A percentile compares a stretch with the other conserved stretches of the same genome.
phyloP scores from a whole-genome alignment of 768 basidiomycete species.

The Suillus ampliporus region DNA sequence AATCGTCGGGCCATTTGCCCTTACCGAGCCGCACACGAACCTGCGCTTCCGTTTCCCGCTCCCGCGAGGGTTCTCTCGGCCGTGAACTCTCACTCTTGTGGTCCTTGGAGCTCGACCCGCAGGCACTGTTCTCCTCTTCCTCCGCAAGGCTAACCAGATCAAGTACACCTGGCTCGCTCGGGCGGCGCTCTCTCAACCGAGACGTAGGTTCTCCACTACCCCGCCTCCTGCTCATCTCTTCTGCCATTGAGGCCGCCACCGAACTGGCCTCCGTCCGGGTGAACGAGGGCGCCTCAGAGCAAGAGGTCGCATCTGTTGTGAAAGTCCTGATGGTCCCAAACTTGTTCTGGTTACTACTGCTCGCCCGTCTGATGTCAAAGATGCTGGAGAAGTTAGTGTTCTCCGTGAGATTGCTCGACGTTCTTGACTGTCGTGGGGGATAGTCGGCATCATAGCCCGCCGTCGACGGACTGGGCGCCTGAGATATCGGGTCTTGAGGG shows the following conservation, averaged over 20 bases:
- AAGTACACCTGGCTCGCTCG: constrained; percentile 63
- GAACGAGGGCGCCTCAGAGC: constrained; percentile 65
- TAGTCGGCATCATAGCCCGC: constrained; percentile 40
- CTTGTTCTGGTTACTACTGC: constrained; percentile 55
- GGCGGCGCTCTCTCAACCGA: constrained; percentile 58
- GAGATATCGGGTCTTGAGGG: constrained; percentile 47
- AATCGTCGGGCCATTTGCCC: constrained; percentile 86
- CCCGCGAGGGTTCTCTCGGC: constrained; percentile 26
- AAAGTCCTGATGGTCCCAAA: constrained; percentile 84
- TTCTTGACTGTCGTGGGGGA: constrained; percentile 63
- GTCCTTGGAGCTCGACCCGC: constrained; percentile 50
- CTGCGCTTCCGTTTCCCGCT: constrained; percentile 35
- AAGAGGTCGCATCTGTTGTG: constrained; percentile 80
- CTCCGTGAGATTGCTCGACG: constrained; percentile 66
- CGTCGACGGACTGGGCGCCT: constrained; percentile 36
- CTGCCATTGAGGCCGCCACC: constrained; percentile 56
- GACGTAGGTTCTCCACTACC: constrained; percentile 29
- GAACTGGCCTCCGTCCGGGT: constrained; percentile 67
- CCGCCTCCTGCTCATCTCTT: constrained; percentile 46
- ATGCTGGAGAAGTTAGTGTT: constrained; percentile 63
- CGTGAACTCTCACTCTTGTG: constrained; percentile 28
- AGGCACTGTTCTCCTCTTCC: constrained; percentile 63
- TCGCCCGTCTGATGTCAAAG: constrained; percentile 55
- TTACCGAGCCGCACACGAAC: constrained; percentile 65
- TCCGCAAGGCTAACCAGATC: constrained; percentile 75